A percentile compares a stretch with the other conserved stretches of the same genome.
Conservation (phyloP, 2,329 filamentous ascomycete species). For the Neocatenulostroma microsporum region DNA sequence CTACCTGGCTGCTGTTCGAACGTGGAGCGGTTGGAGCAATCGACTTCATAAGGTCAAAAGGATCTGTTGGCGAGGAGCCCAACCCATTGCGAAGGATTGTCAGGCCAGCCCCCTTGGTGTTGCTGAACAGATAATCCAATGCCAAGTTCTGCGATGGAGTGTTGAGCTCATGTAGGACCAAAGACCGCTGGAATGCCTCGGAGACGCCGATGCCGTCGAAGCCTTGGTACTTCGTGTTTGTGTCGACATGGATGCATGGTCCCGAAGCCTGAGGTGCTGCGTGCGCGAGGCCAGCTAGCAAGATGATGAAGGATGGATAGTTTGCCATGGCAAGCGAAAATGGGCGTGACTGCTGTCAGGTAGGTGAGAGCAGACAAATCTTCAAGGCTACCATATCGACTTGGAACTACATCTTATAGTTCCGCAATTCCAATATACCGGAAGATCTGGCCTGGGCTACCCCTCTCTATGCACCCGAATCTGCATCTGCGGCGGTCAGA, state of each 20-base stretch:
- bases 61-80: constrained; percentile 28
- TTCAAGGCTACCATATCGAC: too few species aligned
- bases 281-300: too few species aligned
- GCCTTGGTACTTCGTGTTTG: constrained; percentile 19
- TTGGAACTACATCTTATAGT: too few species aligned
- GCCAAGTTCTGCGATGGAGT: constrained; percentile 34
- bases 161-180: constrained; percentile 13
- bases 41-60: constrained; percentile 17
- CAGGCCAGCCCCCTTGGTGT: constrained; percentile 41
- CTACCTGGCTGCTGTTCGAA: constrained; percentile 42
- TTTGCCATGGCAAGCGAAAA: too few species aligned
- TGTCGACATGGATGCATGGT: constrained; percentile 10
- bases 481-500: too few species aligned
- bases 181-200: constrained; percentile 36
- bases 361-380: too few species aligned
- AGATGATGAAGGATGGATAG: too few species aligned
- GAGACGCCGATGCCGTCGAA: constrained; percentile 47
- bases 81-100: constrained; percentile 47
- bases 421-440: too few species aligned
- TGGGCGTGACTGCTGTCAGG: too few species aligned
- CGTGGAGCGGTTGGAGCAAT: constrained; percentile 21
- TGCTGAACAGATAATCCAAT: constrained; percentile 42
- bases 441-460: too few species aligned
- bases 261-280: neutral
- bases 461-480: too few species aligned